Conservation (phyloP, 2,329 filamentous ascomycete species). For the Diaporthe longicolla region DNA sequence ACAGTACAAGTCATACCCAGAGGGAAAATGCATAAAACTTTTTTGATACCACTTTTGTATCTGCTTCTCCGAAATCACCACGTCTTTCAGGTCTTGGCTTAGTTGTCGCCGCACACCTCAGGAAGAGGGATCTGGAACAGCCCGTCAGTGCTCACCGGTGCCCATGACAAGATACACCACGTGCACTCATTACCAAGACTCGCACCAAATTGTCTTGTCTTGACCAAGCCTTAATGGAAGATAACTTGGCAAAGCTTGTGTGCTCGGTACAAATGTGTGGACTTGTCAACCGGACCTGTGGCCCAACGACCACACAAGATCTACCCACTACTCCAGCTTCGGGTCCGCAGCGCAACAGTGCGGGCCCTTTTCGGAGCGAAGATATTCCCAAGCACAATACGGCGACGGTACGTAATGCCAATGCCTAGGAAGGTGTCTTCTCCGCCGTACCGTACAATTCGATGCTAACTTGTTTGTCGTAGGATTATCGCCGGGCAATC, state of each 20-base stretch:
- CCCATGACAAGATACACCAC: too few species aligned
- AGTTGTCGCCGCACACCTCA: not conserved
- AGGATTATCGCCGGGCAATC: not conserved
- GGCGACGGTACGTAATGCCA: not conserved
- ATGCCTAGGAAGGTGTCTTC: not conserved
- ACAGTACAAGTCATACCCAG: constrained; percentile 26
- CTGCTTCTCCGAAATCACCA: not conserved
- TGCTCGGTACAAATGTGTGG: not conserved
- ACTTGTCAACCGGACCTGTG: not conserved
- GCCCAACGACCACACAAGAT: not conserved
- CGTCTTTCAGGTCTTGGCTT: not conserved
- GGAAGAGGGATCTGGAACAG: not conserved
- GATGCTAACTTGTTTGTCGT: not conserved
- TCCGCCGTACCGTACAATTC: not conserved
- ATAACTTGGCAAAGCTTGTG: constrained; percentile 21
- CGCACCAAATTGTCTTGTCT: not conserved
- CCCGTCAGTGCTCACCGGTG: too few species aligned
- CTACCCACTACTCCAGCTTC: not conserved
- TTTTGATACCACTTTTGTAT: not conserved
- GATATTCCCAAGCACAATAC: not conserved
- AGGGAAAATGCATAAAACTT: not conserved
- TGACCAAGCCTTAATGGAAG: not conserved
- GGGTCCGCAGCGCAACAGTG: not conserved
- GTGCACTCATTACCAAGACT: not conserved
- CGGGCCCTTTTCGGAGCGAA: not conserved